A percentile compares a stretch with the other conserved stretches of the same genome.
Evolutionary conservation across 331 rosid genomes (phyloP).

Genomic region (Rosa hybrid): DNA sequence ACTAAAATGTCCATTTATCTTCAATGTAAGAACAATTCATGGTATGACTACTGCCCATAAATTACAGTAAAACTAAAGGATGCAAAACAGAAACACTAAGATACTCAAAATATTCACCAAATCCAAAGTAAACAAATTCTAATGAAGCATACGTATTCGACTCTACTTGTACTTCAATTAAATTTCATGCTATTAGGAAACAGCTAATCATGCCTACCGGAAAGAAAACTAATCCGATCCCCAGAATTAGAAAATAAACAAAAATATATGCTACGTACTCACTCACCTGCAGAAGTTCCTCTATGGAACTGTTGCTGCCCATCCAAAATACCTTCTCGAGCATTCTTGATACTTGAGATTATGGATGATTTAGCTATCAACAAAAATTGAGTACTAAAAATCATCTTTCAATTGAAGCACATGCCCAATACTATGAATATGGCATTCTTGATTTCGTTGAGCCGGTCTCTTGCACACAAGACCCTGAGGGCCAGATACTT

Average conservation of each 20-base stretch:
- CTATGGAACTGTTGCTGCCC: not conserved
- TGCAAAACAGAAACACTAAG: not conserved
- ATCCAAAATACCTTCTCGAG: not conserved
- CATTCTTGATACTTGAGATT: not conserved
- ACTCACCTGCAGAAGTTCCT: constrained; percentile 1
- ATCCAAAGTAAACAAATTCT: not conserved
- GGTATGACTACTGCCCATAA: not conserved
- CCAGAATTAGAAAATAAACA: not conserved
- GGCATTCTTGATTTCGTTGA: not conserved
- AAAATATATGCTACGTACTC: not conserved
- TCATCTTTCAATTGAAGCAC: not conserved
- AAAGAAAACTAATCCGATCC: not conserved
- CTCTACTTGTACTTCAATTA: too few species aligned
- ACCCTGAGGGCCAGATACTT: too few species aligned
- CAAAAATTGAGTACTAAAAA: not conserved
- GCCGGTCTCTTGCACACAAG: too few species aligned
- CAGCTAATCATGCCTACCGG: not conserved
- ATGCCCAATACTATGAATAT: not conserved
- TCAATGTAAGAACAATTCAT: not conserved
- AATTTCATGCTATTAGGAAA: too few species aligned
- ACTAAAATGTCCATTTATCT: not conserved
- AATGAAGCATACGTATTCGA: not conserved
- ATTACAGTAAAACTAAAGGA: not conserved
- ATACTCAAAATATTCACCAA: not conserved
- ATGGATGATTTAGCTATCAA: not conserved